Base-by-base conservation (phyloP, 768 basidiomycete genomes). In the Rhizopogon vinicolor region DNA sequence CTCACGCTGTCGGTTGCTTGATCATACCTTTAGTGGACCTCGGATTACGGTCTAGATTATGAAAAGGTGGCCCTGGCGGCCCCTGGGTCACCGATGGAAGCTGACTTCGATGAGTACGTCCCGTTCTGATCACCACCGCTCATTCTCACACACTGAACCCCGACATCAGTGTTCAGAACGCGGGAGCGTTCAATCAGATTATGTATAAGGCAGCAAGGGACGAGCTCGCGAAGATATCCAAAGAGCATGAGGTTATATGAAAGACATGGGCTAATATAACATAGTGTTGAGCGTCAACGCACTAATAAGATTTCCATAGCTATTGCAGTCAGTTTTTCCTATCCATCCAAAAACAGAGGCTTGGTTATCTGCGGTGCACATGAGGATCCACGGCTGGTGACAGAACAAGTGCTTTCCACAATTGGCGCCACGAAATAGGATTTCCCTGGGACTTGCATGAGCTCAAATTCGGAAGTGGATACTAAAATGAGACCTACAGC, bases 341-440 rank as follows among this genome's bases (percentile, higher is more conserved):
- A 9, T 3, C 18, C 18, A 42, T 42, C 19, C 19, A 42, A 42
- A 41, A 5, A n/a, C 25, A 5, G 12, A 42, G 40, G 3, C 19
- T 3, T 12, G 19, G 9, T 19, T 12, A 44, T 41, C 52, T 69
- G 43, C 62, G 59, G 51, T 76, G 63, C 6, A 91, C 87, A 69
- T 86, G 79, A 14, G 83, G 85, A 51, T 77, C 78, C 9, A 92
- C 74, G 1, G 64, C 63, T 0, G 73, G 68, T 9, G 81, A 81
- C 59, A 68, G 62, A 42, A 89, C 79, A 43, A 88, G 60, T 7
- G 72, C 74, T 63, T 84, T 89, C 86, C 89, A 92, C 39, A 91
- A 73, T 65, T 81, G 78, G 41, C 89, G 74, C 90, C 89, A 91
- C 42, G 84, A 86, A 49, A 90, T 80, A 22, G 89, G 89, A 64